Conservation (phyloP, 768 basidiomycete genomes). For the Bullera alba region DNA sequence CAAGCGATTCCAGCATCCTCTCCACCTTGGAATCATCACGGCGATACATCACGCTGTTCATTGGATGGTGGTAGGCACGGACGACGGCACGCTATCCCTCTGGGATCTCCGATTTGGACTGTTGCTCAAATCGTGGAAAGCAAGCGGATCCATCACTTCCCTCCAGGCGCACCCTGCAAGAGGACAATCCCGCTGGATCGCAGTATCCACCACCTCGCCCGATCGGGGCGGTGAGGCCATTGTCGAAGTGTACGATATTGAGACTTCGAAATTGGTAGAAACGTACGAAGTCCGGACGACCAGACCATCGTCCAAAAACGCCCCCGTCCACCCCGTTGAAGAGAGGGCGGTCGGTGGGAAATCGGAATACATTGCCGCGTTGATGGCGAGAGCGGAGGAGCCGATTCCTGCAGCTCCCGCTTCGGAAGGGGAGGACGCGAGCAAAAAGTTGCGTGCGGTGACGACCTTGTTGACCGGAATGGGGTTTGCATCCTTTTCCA, state of each 20-base stretch:
- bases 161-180: conserved; percentile 75
- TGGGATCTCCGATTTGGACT: conserved; percentile 96
- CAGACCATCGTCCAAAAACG: conserved; percentile 7
- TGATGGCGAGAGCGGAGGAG: not conserved
- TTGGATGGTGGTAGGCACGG: conserved; percentile 85
- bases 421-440: not conserved
- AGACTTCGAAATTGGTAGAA: conserved; percentile 70
- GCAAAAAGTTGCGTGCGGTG: not conserved
- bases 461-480: not conserved
- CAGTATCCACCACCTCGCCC: conserved; percentile 64
- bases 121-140: conserved; percentile 78
- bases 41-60: conserved; percentile 71
- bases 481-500: not conserved
- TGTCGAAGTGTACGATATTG: conserved; percentile 89
- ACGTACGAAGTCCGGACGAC: conserved; percentile 55
- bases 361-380: conserved; percentile 4
- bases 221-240: conserved; percentile 46
- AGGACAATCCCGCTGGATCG: conserved; percentile 81
- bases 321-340: not conserved
- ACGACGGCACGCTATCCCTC: conserved; percentile 71
- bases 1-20: conserved; percentile 73
- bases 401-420: no score
- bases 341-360: no score
- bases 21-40: conserved; percentile 78
- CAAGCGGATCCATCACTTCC: conserved; percentile 48